A percentile compares a stretch with the other conserved stretches of the same genome.
phyloP scores from a whole-genome alignment of 495 filamentous ascomycete genomes.

The Neurospora intermedia region DNA sequence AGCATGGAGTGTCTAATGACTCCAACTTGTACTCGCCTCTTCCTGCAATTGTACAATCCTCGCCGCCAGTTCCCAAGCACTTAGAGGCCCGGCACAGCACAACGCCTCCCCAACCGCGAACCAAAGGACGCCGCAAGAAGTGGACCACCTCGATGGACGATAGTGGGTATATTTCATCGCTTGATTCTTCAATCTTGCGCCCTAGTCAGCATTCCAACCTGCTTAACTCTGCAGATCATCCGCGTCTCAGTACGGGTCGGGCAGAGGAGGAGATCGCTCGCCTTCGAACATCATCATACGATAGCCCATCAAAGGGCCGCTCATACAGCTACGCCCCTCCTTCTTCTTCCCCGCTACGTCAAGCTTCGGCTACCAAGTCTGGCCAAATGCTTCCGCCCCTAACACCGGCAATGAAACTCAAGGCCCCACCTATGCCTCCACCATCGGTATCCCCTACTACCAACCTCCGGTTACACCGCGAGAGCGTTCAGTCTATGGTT shows the following conservation, averaged over 20 bases:
- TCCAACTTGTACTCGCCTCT: constrained; percentile 48
- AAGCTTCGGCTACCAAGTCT: constrained; percentile 26
- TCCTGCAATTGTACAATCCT: constrained; percentile 56
- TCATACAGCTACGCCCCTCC: constrained; percentile 35
- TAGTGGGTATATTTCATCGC: constrained; percentile 92
- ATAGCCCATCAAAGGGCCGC: constrained; percentile 68
- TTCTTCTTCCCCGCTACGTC: constrained; percentile 54
- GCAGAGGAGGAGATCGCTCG: constrained; percentile 92
- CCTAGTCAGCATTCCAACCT: constrained; percentile 50
- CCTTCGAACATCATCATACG: constrained; percentile 83
- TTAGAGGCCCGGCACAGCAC: constrained; percentile 51
- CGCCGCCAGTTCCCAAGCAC: constrained; percentile 69
- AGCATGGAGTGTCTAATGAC: constrained; percentile 43
- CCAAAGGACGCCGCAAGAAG: constrained; percentile 53
- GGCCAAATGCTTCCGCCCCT: constrained; percentile 66
- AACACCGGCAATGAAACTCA: constrained; percentile 80
- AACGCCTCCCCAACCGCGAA: constrained; percentile 59
- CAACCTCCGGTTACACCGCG: constrained; percentile 84
- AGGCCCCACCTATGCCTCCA: constrained; percentile 68
- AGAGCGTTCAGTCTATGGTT: constrained; percentile 75
- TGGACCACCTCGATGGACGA: constrained; percentile 74
- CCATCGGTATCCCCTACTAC: constrained; percentile 89
- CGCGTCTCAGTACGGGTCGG: constrained; percentile 73
- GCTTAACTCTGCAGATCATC: constrained; percentile 61
- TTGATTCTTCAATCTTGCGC: constrained; percentile 87